phyloP scores from a whole-genome alignment of 495 filamentous ascomycete genomes.

The Cudoniella acicularis region DNA sequence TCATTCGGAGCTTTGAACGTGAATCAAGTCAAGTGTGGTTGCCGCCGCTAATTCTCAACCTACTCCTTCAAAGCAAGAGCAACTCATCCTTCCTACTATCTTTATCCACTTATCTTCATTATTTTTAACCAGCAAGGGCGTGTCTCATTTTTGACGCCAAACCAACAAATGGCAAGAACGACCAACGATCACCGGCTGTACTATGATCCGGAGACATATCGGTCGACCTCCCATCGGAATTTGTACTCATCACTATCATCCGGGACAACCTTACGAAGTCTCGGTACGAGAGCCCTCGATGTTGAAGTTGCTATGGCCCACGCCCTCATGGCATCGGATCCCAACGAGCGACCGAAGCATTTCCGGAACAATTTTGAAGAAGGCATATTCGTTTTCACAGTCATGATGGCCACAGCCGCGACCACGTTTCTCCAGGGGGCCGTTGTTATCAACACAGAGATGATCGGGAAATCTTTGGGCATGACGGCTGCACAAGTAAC shows the following conservation, averaged over 20 bases:
- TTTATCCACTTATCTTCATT: too few relatives aligned
- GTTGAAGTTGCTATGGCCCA: constrained; percentile 11
- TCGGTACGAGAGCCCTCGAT: neutral
- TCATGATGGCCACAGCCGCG: constrained; percentile 63
- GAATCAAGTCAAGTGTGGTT: too few relatives aligned
- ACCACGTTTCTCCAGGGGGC: constrained; percentile 53
- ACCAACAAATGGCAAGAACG: neutral
- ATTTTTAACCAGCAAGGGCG: neutral
- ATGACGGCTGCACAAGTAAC: constrained; percentile 61
- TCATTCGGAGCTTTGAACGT: too few relatives aligned
- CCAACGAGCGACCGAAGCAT: constrained; percentile 43
- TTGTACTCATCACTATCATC: neutral
- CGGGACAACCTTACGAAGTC: neutral
- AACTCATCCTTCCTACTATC: neutral
- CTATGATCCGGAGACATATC: neutral
- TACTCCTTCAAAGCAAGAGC: too few relatives aligned
- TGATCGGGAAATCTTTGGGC: constrained; percentile 52
- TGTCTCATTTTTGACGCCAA: neutral
- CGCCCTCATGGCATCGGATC: constrained; percentile 1
- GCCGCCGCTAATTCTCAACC: too few relatives aligned
- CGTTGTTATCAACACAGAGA: constrained; percentile 54
- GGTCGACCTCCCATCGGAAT: neutral
- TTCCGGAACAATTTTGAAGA: constrained; percentile 56
- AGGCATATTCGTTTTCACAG: constrained; percentile 56
- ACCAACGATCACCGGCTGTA: neutral